Conservation (phyloP, 1,139 yeast genomes). For the Blastobotrys arbuscula region DNA sequence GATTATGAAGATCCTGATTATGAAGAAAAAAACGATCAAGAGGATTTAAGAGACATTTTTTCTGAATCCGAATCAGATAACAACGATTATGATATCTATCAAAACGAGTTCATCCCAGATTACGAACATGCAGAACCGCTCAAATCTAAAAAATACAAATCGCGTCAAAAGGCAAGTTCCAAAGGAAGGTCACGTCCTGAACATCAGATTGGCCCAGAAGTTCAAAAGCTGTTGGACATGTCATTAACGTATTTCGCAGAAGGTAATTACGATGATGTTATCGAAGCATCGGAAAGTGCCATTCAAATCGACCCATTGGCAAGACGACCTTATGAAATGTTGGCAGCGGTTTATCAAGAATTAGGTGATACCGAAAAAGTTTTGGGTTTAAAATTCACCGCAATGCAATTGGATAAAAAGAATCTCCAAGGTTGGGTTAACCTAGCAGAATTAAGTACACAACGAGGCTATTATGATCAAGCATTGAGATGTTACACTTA, state of each 20-base stretch:
- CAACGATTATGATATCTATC: neutral
- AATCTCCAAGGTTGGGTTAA: constrained; percentile 80
- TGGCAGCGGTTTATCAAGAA: constrained; percentile 76
- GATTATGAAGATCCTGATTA: constrained; percentile 11
- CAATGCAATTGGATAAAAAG: constrained; percentile 74
- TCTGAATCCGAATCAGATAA: constrained; percentile 6
- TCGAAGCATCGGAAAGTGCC: constrained; percentile 62
- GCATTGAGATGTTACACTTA: constrained; percentile 68
- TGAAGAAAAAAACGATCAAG: neutral
- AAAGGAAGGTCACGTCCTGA: constrained; percentile 5
- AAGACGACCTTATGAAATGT: constrained; percentile 74
- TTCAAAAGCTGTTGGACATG: constrained; percentile 13
- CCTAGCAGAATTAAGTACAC: constrained; percentile 70
- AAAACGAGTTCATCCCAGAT: constrained; percentile 2
- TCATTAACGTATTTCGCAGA: neutral
- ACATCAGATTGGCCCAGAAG: constrained; percentile 19
- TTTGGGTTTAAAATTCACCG: constrained; percentile 75
- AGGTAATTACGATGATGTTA: constrained; percentile 57
- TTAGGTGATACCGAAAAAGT: constrained; percentile 66
- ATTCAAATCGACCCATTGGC: constrained; percentile 71
- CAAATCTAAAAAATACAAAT: neutral
- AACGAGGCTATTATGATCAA: constrained; percentile 67
- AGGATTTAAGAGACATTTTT: neutral
- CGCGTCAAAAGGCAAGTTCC: neutral
- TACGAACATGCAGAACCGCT: neutral